Evolutionary conservation across 2,329 filamentous ascomycete species (phyloP), one percentile per base, ranked within the genome.

Genomic region (Alternaria sp.): DNA sequence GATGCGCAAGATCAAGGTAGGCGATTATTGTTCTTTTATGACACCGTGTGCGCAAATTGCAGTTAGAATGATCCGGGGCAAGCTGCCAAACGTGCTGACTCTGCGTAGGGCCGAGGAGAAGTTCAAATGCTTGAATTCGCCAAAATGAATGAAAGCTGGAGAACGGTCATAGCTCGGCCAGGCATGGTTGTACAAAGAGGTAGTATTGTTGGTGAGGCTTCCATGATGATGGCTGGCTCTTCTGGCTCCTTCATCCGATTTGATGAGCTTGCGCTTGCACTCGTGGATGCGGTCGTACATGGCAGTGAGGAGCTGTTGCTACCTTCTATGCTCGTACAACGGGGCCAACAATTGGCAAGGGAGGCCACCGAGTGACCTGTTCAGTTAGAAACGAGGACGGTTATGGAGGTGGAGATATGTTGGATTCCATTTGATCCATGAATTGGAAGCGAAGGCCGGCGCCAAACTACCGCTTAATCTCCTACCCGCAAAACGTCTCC

Each of bases 201-300:
- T 9, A 65, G 45, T n/a, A 50, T 58, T 21, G 28, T 54, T 44
- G 66, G 66, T 21, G 60, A 65, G 30, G 46, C 57, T 18, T 62
- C 57, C 3, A 65, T 60, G 26, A 50, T 65, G 59, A 30, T 73
- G 21, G 45, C 64, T 23, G 63, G 61, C 44, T 55, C 62, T 15
- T 69, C 63, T 12, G 66, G 65, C 15, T 66, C 60, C 47, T 61
- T 64, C 21, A 68, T 72, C 37, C 61, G 51, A 54, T 66, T 69
- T 55, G 70, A 71, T 57, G 63, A 71, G 56, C 62, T 71, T 37
- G 62, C 62, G 14, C 53, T 70, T 37, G 67, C 68, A 26, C 50
- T 67, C 46, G 54, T 67, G 15, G 57, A 68, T 53, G 60, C 62
- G 20, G 54, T 64, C 28, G 54, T 65, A 47, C 58, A 68, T 26